Evolutionary conservation across 2,329 filamentous ascomycete genomes (phyloP), one percentile per base, ranked within the genome.

Genomic region (Aspergillus cejpii): DNA sequence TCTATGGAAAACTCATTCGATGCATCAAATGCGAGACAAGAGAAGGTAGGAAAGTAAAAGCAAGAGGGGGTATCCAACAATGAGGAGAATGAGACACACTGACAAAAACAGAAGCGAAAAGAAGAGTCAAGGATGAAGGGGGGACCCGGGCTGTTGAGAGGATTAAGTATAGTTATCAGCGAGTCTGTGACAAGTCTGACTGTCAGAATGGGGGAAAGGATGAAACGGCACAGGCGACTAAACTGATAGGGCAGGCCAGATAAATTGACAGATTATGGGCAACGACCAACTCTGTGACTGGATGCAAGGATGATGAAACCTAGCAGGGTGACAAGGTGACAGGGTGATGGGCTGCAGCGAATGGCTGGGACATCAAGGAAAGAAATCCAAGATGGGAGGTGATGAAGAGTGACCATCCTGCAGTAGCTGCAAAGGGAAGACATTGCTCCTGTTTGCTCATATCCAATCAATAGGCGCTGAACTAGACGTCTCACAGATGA

Each of bases 261-360:
- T 42, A 36, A 44, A 40, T 29, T 28, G 12, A 20, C 34, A 17
- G 34, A 31, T 6, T n/a, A 39, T n/a, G 33, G 15, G 21, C 24
- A 20, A 5, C 20, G 28, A 37, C 15, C 20, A 24, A 44, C 24
- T 37, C 45, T 26, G 45, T 50, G 43, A 40, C 37, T n/a, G n/a
- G n/a, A 37, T 50, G 52, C 47, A 51, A 45, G 27, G 43, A 49
- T 50, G 41, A 39, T 54, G 47, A 52, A 54, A 52, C 50, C 37
- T 45, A 44, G 52, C 39, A 45, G 43, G 33, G 48, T 44, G 43
- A 38, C 38, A n/a, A 20, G 31, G 27, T 33, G 39, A 46, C 36
- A 23, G 36, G 38, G 21, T 28, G 28, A 34, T 29, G n/a, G 39
- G 33, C 20, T 11, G n/a, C 27, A 44, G 1, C 41, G 10, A 47